phyloP scores from a whole-genome alignment of 2,329 filamentous ascomycete genomes.

The Tolypocladium album region DNA sequence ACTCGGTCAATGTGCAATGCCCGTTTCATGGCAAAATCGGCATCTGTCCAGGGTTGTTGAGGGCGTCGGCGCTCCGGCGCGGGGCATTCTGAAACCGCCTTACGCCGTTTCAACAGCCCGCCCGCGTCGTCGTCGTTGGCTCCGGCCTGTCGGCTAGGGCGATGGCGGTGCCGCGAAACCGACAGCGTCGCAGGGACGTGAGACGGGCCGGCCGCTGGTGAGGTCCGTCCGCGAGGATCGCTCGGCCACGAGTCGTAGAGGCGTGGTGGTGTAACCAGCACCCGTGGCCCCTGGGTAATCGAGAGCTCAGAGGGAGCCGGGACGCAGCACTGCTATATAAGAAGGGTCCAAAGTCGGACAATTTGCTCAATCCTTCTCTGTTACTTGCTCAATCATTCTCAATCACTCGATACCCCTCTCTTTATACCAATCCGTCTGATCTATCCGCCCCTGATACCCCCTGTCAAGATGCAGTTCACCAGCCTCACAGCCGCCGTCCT shows the following conservation, averaged over 20 bases:
- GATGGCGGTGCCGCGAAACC: neutral
- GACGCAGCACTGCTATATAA: too few species aligned
- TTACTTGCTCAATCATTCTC: neutral
- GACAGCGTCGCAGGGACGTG: neutral
- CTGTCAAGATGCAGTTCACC: slow-evolving; percentile 7
- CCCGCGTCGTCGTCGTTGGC: neutral
- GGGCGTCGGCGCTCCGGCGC: neutral
- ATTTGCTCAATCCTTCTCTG: neutral
- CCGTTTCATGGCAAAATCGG: neutral
- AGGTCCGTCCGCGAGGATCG: neutral
- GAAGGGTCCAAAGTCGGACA: neutral
- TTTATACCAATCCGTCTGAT: neutral
- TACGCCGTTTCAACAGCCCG: neutral
- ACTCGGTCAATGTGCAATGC: neutral
- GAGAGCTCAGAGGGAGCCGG: neutral
- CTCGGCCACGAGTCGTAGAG: neutral
- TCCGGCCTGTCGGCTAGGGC: neutral
- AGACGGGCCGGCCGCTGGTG: neutral
- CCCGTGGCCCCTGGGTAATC: neutral
- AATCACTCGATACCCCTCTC: neutral
- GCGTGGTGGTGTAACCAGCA: neutral
- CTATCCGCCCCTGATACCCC: neutral
- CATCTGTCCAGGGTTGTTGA: neutral
- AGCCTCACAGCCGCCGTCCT: slow-evolving; percentile 4
- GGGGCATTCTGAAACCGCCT: neutral